A percentile compares a stretch with the other conserved stretches of the same genome.
phyloP scores from a whole-genome alignment of 2,329 filamentous ascomycete species.

The Cytospora leucostoma region DNA sequence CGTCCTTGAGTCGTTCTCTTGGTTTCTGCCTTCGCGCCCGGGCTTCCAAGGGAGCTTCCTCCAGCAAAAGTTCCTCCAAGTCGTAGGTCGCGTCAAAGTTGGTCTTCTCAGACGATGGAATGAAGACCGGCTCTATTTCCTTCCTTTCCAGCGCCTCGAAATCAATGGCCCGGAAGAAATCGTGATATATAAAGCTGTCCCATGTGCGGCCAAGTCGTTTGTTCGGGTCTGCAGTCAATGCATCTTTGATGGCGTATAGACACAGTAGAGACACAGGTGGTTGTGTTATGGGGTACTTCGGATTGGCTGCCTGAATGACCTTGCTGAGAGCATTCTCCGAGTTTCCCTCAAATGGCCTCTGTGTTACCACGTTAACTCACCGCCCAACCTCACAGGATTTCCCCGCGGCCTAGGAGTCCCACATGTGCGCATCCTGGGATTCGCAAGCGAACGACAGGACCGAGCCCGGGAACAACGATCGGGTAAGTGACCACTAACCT shows the following conservation, averaged over 20 bases:
- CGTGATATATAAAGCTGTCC: constrained; percentile 81
- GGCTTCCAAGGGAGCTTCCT: constrained; percentile 93
- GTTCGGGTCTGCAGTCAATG: constrained; percentile 77
- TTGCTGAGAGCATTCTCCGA: constrained; percentile 78
- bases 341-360: constrained; percentile 92
- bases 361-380: constrained; percentile 37
- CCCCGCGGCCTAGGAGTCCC: background rate
- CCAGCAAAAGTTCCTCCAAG: constrained; percentile 86
- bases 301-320: constrained; percentile 77
- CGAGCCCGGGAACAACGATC: background rate
- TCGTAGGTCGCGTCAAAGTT: constrained; percentile 99
- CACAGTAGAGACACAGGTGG: constrained; percentile 88
- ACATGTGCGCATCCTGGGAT: background rate
- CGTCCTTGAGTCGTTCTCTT: constrained; percentile 84
- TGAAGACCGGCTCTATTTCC: constrained; percentile 86
- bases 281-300: constrained; percentile 88
- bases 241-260: constrained; percentile 81
- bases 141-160: constrained; percentile 84
- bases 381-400: constrained; percentile 4
- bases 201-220: constrained; percentile 85
- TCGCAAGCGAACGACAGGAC: constrained; percentile 6
- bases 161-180: constrained; percentile 85
- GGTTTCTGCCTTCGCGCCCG: constrained; percentile 92
- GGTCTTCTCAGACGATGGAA: constrained; percentile 94
- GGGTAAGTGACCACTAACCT: constrained; percentile 56